Evolutionary conservation across 257 asterid genomes (phyloP).

Genomic region (Gentiana straminea): DNA sequence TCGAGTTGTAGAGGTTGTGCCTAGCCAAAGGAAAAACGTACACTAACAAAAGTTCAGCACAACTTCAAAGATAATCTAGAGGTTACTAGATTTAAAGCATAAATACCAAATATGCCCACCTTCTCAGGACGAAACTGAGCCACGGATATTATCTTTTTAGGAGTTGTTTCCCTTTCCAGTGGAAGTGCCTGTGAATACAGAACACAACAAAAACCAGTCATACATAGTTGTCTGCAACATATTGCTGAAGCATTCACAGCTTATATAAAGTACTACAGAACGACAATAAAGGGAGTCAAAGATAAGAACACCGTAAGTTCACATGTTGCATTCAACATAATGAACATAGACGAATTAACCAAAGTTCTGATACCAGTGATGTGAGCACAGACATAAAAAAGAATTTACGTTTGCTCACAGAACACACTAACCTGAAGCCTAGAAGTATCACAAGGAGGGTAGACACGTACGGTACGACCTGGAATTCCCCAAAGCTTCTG

Average conservation of each 20-base stretch:
- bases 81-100: constrained; percentile 12
- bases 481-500: constrained; percentile 85
- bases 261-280: not conserved
- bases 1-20: constrained; percentile 87
- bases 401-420: too few relatives aligned
- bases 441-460: constrained; percentile 95
- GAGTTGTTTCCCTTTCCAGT: constrained; percentile 51
- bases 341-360: too few relatives aligned
- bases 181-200: constrained; percentile 49
- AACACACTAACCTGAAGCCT: constrained; percentile 61
- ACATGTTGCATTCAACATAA: too few relatives aligned
- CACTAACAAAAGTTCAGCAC: constrained; percentile 16
- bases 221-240: not conserved
- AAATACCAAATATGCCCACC: constrained; percentile 68
- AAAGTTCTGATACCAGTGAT: too few relatives aligned
- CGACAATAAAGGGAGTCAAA: too few relatives aligned
- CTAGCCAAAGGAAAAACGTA: constrained; percentile 25
- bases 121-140: constrained; percentile 99
- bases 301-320: too few relatives aligned
- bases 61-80: constrained; percentile 8
- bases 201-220: too few relatives aligned
- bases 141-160: constrained; percentile 71
- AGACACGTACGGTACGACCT: constrained; percentile 57
- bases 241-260: not conserved
- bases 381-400: too few relatives aligned